Percentiles rank a stretch among this genome's conserved stretches.
These are phyloP conservation scores for Herpetomonas muscarum DNA, from an alignment of 208 protist genomes.

Conservation along the genomic window DNA sequence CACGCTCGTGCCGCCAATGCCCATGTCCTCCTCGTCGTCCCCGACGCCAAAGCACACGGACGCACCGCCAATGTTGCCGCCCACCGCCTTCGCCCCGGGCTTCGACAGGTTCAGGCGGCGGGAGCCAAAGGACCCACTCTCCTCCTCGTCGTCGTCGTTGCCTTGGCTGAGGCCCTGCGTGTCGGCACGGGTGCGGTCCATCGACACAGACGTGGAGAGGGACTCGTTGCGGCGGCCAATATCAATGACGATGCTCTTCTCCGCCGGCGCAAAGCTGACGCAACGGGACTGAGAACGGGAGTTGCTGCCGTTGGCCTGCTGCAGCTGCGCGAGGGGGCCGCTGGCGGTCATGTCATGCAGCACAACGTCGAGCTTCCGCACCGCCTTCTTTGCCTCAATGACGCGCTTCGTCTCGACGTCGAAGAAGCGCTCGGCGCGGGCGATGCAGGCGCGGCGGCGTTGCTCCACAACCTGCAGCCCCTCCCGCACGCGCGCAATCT, in stretches of 20 bases:
- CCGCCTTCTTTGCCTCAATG: slow-evolving; percentile 26
- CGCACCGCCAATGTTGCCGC: slow-evolving; percentile 7
- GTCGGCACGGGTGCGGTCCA: slow-evolving; percentile 7
- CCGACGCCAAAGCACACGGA: slow-evolving; percentile 14
- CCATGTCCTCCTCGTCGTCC: slow-evolving; percentile 27
- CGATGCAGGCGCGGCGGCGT: slow-evolving; percentile 32
- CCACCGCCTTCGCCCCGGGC: no score
- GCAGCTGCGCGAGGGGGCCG: slow-evolving; percentile 28
- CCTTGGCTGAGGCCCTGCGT: slow-evolving; percentile 22
- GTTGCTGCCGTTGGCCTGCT: slow-evolving; percentile 5
- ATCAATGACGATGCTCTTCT: slow-evolving; percentile 60
- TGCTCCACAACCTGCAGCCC: slow-evolving; percentile 36
- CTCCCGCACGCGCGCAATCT: slow-evolving; percentile 33
- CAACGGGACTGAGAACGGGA: slow-evolving; percentile 31
- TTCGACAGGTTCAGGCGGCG: no score
- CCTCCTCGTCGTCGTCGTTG: background rate
- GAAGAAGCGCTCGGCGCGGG: slow-evolving; percentile 50
- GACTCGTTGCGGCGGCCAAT: slow-evolving; percentile 22
- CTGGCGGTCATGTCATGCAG: slow-evolving; percentile 34
- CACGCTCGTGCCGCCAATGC: slow-evolving; percentile 45
- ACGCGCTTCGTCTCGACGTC: slow-evolving; percentile 58
- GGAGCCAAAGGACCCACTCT: background rate
- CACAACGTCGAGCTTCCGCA: slow-evolving; percentile 37
- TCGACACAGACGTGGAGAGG: background rate
- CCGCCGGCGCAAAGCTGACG: slow-evolving; percentile 38